phyloP scores from a whole-genome alignment of 2,329 filamentous ascomycete genomes.

The Leptodontidium sp. region DNA sequence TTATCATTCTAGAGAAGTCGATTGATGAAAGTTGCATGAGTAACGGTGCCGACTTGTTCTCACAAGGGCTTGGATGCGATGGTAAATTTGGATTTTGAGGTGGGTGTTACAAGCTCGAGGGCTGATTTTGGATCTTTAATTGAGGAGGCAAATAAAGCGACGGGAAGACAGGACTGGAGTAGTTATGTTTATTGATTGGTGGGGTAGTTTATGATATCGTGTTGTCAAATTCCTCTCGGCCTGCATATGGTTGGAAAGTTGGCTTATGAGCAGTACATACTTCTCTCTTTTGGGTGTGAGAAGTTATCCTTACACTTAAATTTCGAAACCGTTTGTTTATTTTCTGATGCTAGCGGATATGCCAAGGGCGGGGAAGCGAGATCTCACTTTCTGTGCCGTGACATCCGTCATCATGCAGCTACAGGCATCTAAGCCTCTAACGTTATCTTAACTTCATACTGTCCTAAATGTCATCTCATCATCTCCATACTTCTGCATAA shows the following conservation, averaged over 20 bases:
- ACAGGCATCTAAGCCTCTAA: not conserved
- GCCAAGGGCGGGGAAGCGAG: not conserved
- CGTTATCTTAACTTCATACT: not conserved
- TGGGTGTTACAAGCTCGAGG: not conserved
- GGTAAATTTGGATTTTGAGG: not conserved
- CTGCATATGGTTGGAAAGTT: no score
- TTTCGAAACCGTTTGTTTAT: not conserved
- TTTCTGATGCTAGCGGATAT: not conserved
- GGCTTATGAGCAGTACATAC: no score
- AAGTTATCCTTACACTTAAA: no score
- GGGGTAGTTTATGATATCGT: not conserved
- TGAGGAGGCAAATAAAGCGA: not conserved
- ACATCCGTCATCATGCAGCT: constrained; percentile 2
- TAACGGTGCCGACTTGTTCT: not conserved
- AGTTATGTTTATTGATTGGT: not conserved
- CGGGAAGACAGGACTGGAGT: not conserved
- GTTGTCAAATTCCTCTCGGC: not conserved
- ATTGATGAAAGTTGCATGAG: not conserved
- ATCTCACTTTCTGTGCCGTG: not conserved
- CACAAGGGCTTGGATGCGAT: not conserved
- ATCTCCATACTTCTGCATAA: no score
- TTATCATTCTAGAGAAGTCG: constrained; percentile 24
- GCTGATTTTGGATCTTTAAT: not conserved
- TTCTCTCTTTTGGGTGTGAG: no score
- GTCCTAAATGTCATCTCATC: not conserved